These are phyloP conservation scores for Hirschfeldia incana DNA, from an alignment of 345 rosid species.

Conservation along the genomic window DNA sequence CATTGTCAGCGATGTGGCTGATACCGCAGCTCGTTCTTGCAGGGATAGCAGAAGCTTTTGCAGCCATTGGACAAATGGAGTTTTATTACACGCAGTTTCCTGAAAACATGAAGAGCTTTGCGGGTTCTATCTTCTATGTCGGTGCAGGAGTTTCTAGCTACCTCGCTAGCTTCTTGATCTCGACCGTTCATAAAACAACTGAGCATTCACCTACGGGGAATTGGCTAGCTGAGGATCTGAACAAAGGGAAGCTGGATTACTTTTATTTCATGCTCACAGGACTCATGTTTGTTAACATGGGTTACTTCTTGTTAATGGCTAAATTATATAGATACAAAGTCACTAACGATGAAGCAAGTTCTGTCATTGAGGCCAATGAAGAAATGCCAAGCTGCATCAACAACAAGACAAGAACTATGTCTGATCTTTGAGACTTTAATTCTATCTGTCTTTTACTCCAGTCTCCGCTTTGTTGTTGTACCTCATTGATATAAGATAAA, in stretches of 20 bases:
- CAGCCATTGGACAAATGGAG: slow-evolving; percentile 45
- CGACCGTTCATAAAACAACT: slow-evolving; percentile 36
- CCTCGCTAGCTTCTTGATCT: slow-evolving; percentile 44
- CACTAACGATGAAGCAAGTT: neutral
- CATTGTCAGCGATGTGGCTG: slow-evolving; percentile 56
- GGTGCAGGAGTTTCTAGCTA: slow-evolving; percentile 43
- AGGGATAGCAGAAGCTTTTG: slow-evolving; percentile 54
- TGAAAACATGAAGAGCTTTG: slow-evolving; percentile 53
- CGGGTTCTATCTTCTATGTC: slow-evolving; percentile 35
- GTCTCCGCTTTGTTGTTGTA: slow-evolving; percentile 11
- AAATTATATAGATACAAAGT: slow-evolving; percentile 45
- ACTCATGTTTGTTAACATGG: slow-evolving; percentile 35
- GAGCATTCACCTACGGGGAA: slow-evolving; percentile 30
- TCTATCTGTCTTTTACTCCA: neutral
- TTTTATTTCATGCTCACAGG: slow-evolving; percentile 48
- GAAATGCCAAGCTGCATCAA: slow-evolving; percentile 26
- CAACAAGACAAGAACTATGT: slow-evolving; percentile 30
- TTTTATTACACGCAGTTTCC: slow-evolving; percentile 60
- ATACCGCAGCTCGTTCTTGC: slow-evolving; percentile 53
- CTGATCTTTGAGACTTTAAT: slow-evolving; percentile 15
- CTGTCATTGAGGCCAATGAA: slow-evolving; percentile 16
- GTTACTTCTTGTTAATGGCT: slow-evolving; percentile 39
- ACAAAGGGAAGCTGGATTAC: slow-evolving; percentile 47
- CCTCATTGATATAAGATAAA: neutral
- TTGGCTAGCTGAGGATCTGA: slow-evolving; percentile 46